Percentiles rank a stretch among this genome's conserved stretches.
Evolutionary conservation across 2,329 filamentous ascomycete genomes (phyloP).

Genomic region (Arthrocladium fulminans): DNA sequence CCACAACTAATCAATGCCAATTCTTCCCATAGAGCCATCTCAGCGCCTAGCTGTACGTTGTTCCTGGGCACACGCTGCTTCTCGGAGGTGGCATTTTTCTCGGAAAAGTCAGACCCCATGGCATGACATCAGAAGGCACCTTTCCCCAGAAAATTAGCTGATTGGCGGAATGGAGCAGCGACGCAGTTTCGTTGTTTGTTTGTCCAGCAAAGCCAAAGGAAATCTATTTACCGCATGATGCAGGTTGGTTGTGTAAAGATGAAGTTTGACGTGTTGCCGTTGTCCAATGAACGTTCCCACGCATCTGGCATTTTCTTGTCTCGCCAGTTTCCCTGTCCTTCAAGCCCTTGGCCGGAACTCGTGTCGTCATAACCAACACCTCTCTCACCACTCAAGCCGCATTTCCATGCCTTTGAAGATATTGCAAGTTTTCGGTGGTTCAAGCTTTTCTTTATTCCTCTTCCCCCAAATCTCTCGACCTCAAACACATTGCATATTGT

Average conservation of each 20-base stretch:
- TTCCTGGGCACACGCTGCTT: background rate
- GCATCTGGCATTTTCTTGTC: background rate
- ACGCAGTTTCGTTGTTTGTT: background rate
- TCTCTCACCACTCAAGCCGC: background rate
- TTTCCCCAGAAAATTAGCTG: background rate
- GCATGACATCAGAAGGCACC: background rate
- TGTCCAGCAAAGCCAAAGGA: background rate
- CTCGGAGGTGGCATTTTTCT: background rate
- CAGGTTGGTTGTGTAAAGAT: background rate
- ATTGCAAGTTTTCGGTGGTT: background rate
- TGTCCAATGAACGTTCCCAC: background rate
- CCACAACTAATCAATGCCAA: too few species aligned
- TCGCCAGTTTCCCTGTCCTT: background rate
- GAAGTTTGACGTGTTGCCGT: background rate
- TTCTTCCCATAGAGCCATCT: too few species aligned
- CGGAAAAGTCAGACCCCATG: background rate
- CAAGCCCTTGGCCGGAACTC: background rate
- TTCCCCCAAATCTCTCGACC: slow-evolving; percentile 8
- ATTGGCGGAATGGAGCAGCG: background rate
- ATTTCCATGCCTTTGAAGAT: background rate
- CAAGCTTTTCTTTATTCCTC: slow-evolving; percentile 4
- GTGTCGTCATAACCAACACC: slow-evolving; percentile 1
- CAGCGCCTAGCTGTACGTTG: background rate
- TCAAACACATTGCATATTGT: slow-evolving; percentile 2
- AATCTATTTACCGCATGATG: background rate